Evolutionary conservation across 495 filamentous ascomycete species (phyloP), one percentile per base, ranked within the genome.

Genomic region (Amorphotheca resinae): DNA sequence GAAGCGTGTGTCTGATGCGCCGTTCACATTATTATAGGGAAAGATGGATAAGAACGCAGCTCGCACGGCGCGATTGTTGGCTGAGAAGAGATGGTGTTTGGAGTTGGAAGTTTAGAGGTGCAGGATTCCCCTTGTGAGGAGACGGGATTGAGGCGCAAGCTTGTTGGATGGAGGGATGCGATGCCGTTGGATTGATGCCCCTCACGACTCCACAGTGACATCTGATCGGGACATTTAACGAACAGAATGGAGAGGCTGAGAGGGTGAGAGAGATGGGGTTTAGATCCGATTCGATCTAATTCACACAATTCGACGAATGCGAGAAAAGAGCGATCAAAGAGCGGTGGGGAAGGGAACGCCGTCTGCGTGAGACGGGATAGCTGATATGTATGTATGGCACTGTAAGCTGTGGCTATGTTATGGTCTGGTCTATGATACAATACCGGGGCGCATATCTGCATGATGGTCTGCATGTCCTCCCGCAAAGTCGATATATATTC

Each of bases 251-350:
- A n/a, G n/a, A n/a, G n/a, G n/a, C n/a, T n/a, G n/a, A n/a, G n/a
- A n/a, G n/a, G n/a, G n/a, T n/a, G n/a, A n/a, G n/a, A n/a, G n/a
- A n/a, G n/a, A n/a, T n/a, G n/a, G n/a, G n/a, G n/a, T n/a, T n/a
- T n/a, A n/a, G n/a, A n/a, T n/a, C n/a, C n/a, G n/a, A n/a, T n/a
- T n/a, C n/a, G n/a, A n/a, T n/a, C n/a, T n/a, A n/a, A n/a, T n/a
- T n/a, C n/a, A n/a, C n/a, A n/a, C n/a, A n/a, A n/a, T n/a, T n/a
- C n/a, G 17, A 17, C 14, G 15, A 31, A n/a, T 12, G n/a, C 7
- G 20, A n/a, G n/a, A 33, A 25, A 46, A 25, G 36, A 43, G 38
- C 17, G 26, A 26, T 33, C 21, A 43, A 48, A 48, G 33, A 43
- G 46, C 46, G 46, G 46, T 48, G 46, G 46, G 30, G n/a, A n/a